Evolutionary conservation across 169 alveolate genomes (phyloP).

Genomic region (Condylostoma magnum): DNA sequence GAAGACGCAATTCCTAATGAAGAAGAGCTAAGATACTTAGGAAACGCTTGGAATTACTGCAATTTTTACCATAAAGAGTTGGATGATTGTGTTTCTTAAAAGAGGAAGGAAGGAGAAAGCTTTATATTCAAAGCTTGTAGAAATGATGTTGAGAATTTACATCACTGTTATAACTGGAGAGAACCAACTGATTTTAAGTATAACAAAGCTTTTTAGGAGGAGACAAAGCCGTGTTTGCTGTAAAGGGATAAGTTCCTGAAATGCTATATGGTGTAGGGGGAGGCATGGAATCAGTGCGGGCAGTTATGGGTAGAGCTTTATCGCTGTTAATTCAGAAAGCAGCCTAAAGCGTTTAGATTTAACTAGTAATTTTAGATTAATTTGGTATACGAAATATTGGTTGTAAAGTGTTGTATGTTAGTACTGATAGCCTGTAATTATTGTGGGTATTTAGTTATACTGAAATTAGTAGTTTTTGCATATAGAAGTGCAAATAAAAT

Average conservation of each 20-base stretch:
- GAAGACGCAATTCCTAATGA: neutral
- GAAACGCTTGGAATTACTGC: slow-evolving; percentile 24
- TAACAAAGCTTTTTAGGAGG: neutral
- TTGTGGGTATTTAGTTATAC: too few relatives aligned
- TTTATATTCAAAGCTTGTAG: slow-evolving; percentile 8
- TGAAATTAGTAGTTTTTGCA: too few relatives aligned
- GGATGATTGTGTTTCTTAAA: neutral
- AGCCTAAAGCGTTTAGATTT: too few relatives aligned
- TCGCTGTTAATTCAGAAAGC: neutral
- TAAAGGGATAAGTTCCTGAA: neutral
- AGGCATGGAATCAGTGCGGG: neutral
- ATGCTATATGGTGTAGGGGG: neutral
- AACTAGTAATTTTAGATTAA: too few relatives aligned
- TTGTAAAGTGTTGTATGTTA: too few relatives aligned
- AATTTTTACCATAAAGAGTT: slow-evolving; percentile 17
- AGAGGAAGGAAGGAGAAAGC: neutral
- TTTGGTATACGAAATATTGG: too few relatives aligned
- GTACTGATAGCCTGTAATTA: too few relatives aligned
- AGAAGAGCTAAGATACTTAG: slow-evolving; percentile 12
- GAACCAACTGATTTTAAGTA: slow-evolving; percentile 22
- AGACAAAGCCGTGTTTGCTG: neutral
- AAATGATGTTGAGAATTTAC: slow-evolving; percentile 10
- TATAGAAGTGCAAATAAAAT: too few relatives aligned
- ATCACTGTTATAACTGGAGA: slow-evolving; percentile 23
- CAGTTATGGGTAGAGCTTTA: neutral